Evolutionary conservation across 2,329 filamentous ascomycete genomes (phyloP).

Genomic region (Cladosporium sp.): DNA sequence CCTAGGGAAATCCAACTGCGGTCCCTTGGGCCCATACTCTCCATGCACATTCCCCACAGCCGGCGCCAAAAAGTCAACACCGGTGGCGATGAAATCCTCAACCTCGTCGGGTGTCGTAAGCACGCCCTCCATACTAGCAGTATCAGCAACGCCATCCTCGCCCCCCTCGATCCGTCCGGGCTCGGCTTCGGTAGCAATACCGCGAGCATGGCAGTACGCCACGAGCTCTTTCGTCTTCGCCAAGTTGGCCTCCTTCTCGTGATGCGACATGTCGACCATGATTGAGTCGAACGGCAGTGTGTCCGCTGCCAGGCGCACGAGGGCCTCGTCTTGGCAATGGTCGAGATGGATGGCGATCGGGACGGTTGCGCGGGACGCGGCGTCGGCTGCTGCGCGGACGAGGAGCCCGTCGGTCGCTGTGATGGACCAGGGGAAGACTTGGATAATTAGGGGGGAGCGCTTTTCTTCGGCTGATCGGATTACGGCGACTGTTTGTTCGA

Average conservation of each 20-base stretch:
- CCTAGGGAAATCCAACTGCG: constrained; percentile 26
- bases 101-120: constrained; percentile 24
- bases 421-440: constrained; percentile 28
- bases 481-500: constrained; percentile 23
- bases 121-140: constrained; percentile 23
- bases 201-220: constrained; percentile 23
- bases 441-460: constrained; percentile 22
- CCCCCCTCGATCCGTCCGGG: constrained; percentile 29
- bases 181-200: constrained; percentile 28
- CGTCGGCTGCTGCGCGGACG: constrained; percentile 20
- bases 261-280: constrained; percentile 31
- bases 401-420: constrained; percentile 21
- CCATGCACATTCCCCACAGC: constrained; percentile 29
- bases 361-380: constrained; percentile 19
- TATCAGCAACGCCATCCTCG: constrained; percentile 28
- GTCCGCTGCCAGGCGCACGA: constrained; percentile 18
- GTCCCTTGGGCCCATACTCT: constrained; percentile 26
- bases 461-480: constrained; percentile 23
- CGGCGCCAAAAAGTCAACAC: constrained; percentile 28
- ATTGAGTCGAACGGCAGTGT: constrained; percentile 25
- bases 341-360: constrained; percentile 27
- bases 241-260: constrained; percentile 28
- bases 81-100: constrained; percentile 26
- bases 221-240: constrained; percentile 23
- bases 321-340: constrained; percentile 20